Evolutionary conservation across 192 early-diverging fungal genomes (phyloP).

Genomic region (Rhizoclosmatium globosum): DNA sequence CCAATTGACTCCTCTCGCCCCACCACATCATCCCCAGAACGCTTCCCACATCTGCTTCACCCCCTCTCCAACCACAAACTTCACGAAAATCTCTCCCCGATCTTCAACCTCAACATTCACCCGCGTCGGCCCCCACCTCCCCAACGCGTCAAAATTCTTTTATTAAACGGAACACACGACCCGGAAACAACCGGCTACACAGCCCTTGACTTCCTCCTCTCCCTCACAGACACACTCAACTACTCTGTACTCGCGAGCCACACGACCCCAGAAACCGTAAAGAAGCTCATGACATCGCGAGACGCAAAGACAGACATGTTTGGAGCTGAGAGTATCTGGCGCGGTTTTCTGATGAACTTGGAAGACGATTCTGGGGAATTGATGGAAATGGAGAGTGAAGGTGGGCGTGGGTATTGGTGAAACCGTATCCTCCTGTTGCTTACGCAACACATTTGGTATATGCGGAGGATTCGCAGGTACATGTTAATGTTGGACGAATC

Average conservation of each 20-base stretch:
- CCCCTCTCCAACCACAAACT: background rate
- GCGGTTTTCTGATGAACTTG: background rate
- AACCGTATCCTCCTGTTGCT: conserved; percentile 49
- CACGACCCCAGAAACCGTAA: conserved; percentile 1
- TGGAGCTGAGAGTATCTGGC: conserved; percentile 32
- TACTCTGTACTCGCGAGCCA: conserved; percentile 48
- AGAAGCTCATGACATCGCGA: conserved; percentile 25
- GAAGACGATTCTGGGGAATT: background rate
- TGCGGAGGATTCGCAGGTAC: conserved; percentile 47
- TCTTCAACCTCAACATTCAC: conserved; percentile 7
- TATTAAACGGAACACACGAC: conserved; percentile 75
- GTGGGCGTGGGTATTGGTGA: conserved; percentile 38
- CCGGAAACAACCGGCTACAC: conserved; percentile 74
- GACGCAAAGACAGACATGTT: conserved; percentile 34
- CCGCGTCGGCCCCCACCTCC: background rate
- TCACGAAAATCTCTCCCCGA: background rate
- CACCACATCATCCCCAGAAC: background rate
- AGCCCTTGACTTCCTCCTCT: conserved; percentile 75
- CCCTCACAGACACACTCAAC: conserved; percentile 74
- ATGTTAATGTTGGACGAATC: conserved; percentile 40
- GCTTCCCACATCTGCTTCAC: background rate
- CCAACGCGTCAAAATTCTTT: conserved; percentile 62
- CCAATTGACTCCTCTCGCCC: background rate
- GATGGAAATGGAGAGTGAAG: conserved; percentile 26
- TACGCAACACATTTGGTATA: conserved; percentile 56